Conservation (phyloP, 2,329 filamentous ascomycete species). For the Davidsoniella neocaledoniae region DNA sequence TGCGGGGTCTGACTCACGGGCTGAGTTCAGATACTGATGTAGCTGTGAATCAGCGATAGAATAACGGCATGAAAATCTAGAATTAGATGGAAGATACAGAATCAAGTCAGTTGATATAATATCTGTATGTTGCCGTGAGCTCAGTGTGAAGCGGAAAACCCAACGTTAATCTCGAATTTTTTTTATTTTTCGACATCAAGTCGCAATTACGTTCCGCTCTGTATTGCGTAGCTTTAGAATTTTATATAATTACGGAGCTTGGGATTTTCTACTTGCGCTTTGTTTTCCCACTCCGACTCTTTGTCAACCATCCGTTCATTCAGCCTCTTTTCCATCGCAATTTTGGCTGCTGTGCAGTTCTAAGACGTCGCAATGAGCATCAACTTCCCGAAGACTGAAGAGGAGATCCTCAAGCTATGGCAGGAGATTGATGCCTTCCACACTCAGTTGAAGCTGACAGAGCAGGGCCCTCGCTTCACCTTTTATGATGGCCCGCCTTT, state of each 20-base stretch:
- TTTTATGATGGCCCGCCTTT: constrained; percentile 87
- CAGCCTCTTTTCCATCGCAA: neutral
- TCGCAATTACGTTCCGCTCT: no score
- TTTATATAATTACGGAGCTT: no score
- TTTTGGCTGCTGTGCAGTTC: neutral
- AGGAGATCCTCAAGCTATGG: constrained; percentile 15
- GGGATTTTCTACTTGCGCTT: neutral
- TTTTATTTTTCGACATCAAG: no score
- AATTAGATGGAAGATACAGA: no score
- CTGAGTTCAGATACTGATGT: no score
- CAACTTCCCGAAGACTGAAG: constrained; percentile 15
- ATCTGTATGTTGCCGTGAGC: neutral
- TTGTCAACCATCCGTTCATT: neutral
- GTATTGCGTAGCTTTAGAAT: no score
- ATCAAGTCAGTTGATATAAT: neutral
- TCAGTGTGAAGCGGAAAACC: no score
- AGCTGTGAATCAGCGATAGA: neutral
- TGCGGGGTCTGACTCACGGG: constrained; percentile 12
- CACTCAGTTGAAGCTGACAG: constrained; percentile 38
- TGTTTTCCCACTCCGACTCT: neutral
- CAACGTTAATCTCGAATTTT: no score
- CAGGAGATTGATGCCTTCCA: constrained; percentile 16
- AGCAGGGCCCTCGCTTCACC: constrained; percentile 69
- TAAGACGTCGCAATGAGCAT: constrained; percentile 12
- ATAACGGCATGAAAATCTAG: no score